Evolutionary conservation across 1,284 basidiomycete genomes (phyloP).

Genomic region (Cryptococcus floricola): DNA sequence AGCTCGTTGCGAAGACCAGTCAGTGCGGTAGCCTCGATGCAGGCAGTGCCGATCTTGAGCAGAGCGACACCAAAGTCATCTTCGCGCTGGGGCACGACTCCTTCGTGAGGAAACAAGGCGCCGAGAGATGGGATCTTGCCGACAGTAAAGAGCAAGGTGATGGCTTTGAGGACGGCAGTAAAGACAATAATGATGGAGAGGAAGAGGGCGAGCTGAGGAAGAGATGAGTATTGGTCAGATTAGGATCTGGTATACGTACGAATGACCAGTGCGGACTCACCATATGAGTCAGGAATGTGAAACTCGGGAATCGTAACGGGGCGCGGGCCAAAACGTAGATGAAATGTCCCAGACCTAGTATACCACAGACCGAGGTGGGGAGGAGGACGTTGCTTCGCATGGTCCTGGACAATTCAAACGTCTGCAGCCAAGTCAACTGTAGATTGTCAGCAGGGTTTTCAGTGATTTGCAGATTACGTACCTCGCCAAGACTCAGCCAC

Average conservation of each 20-base stretch:
- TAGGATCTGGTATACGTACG: background rate
- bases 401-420: slow-evolving; percentile 32
- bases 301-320: slow-evolving; percentile 43
- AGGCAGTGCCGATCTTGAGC: slow-evolving; percentile 45
- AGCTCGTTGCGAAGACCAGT: slow-evolving; percentile 46
- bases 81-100: slow-evolving; percentile 32
- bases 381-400: slow-evolving; percentile 36
- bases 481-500: slow-evolving; percentile 45
- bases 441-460: background rate
- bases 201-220: slow-evolving; percentile 36
- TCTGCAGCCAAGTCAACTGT: slow-evolving; percentile 45
- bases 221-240: slow-evolving; percentile 1
- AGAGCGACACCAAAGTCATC: slow-evolving; percentile 47
- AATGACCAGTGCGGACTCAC: slow-evolving; percentile 17
- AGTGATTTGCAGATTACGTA: slow-evolving; percentile 7
- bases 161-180: slow-evolving; percentile 36
- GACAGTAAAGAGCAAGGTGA: slow-evolving; percentile 44
- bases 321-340: slow-evolving; percentile 34
- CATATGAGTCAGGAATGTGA: slow-evolving; percentile 46
- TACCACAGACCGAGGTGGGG: slow-evolving; percentile 44
- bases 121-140: slow-evolving; percentile 42
- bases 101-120: slow-evolving; percentile 43
- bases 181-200: slow-evolving; percentile 39
- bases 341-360: slow-evolving; percentile 41
- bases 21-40: slow-evolving; percentile 42